Percentiles rank a stretch among this genome's conserved stretches.
Evolutionary conservation across 2,329 filamentous ascomycete species (phyloP).

Genomic region (Ophidiomyces ophidiicola): DNA sequence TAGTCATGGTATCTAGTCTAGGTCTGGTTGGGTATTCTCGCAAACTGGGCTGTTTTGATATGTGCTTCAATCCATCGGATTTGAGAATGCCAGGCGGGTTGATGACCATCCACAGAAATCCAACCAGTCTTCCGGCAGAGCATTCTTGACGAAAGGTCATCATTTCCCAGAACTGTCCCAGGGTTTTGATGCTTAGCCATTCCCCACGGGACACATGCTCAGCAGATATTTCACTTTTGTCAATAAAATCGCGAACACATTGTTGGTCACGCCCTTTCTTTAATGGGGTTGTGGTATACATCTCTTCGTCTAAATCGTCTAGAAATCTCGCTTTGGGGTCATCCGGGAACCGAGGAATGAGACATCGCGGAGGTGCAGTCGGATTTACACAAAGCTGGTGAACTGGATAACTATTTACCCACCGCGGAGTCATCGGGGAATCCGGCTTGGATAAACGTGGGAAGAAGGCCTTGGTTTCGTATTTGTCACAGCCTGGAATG

Average conservation of each 20-base stretch:
- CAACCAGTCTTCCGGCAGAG: constrained; percentile 79
- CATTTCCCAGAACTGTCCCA: constrained; percentile 97
- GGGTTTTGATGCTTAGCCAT: constrained; percentile 71
- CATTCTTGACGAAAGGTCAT: constrained; percentile 97
- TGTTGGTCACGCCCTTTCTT: constrained; percentile 27
- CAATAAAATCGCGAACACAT: constrained; percentile 26
- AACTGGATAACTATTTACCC: constrained; percentile 55
- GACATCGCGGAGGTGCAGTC: constrained; percentile 62
- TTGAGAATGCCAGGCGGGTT: constrained; percentile 43
- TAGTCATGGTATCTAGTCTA: background rate
- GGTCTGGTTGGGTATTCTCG: background rate
- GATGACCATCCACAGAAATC: constrained; percentile 88
- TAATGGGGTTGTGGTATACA: constrained; percentile 36
- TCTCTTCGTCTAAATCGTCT: constrained; percentile 76
- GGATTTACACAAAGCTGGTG: constrained; percentile 58
- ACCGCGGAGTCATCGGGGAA: constrained; percentile 30
- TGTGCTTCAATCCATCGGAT: constrained; percentile 16
- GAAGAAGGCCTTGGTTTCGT: constrained; percentile 68
- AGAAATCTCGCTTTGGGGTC: constrained; percentile 88
- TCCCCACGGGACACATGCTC: constrained; percentile 29
- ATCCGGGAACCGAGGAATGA: constrained; percentile 85
- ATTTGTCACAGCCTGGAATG: constrained; percentile 72
- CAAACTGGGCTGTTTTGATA: background rate
- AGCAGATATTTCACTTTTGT: constrained; percentile 1
- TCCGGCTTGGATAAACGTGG: constrained; percentile 42